Evolutionary conservation across 2,329 filamentous ascomycete species (phyloP), one percentile per base, ranked within the genome.

Genomic region (Colletotrichum euphorbiae): DNA sequence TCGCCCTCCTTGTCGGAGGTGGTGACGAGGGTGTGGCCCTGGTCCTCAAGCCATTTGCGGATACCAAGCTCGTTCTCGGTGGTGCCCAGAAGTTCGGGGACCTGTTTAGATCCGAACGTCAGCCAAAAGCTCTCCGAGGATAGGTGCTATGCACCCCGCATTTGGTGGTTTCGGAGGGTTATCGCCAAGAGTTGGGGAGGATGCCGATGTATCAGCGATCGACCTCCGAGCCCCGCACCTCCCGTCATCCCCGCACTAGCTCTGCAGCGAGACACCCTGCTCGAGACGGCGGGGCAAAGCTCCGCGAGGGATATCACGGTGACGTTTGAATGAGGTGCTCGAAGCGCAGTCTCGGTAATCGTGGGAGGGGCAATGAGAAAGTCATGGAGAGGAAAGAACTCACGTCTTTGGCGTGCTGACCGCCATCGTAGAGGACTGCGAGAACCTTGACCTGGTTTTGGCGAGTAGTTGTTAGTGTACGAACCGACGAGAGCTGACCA

Each of bases 1-100:
- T 93, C 92, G 73, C 93, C 92, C 75, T 99, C 96, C 87, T 99
- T 99, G 87, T 98, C 93, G 51, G 94, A 97, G 72, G 96, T 99
- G 76, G 96, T 99, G 75, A 99, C 89, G 70, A 99, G 89, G 72
- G 93, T 97, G 89, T 99, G 96, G 76, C 96, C 96, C 81, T 97
- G 91, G 71, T 95, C 93, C 87, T 98, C 96, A 75, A 99, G 91
- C 95, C 96, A 99, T 84, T 97, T 94, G 79, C 96, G 90, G 79
- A 99, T 86, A 75, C 96, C 96, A 71, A 99, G 93, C 88, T 99
- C 96, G 82, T 98, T 98, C 88, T 99, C 93, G 55, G 94, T 98
- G 72, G 96, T 97, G 77, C 96, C 96, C 76, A 98, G 90, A 75
- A 99, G 88, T 76, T 88, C 89, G 72, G 94, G 94, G 80, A 90